Evolutionary conservation across 495 filamentous ascomycete species (phyloP).

Genomic region (Hypoxylon subgilvum): DNA sequence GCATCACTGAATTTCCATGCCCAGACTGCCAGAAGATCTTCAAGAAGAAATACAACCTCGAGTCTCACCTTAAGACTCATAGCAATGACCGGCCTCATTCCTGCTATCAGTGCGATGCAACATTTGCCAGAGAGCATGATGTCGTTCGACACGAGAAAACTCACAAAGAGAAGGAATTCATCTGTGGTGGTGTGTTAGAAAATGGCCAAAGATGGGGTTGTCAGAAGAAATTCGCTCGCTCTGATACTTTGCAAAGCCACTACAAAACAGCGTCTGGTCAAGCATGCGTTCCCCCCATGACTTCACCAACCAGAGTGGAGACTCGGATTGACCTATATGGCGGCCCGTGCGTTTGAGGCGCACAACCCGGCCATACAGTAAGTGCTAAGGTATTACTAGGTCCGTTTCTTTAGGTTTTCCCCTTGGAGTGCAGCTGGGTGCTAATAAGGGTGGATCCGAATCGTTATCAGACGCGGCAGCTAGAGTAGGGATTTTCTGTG

Average conservation of each 20-base stretch:
- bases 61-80: constrained; percentile 52
- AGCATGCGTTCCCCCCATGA: constrained; percentile 27
- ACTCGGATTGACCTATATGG: too few relatives aligned
- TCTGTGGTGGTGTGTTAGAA: constrained; percentile 16
- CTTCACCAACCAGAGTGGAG: too few relatives aligned
- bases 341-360: too few relatives aligned
- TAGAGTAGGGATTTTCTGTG: too few relatives aligned
- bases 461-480: too few relatives aligned
- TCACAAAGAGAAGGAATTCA: constrained; percentile 50
- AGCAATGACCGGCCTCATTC: constrained; percentile 52
- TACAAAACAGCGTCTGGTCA: constrained; percentile 37
- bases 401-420: too few relatives aligned
- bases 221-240: constrained; percentile 27
- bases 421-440: too few relatives aligned
- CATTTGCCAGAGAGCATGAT: constrained; percentile 51
- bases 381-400: too few relatives aligned
- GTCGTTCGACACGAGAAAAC: constrained; percentile 52
- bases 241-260: constrained; percentile 37
- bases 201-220: constrained; percentile 32
- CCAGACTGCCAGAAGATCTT: constrained; percentile 52
- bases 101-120: constrained; percentile 37
- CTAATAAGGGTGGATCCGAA: too few relatives aligned
- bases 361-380: too few relatives aligned
- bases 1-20: constrained; percentile 45
- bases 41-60: constrained; percentile 57